Percentiles rank a stretch among this genome's conserved stretches.
These are phyloP conservation scores for Tuber brumale DNA, from an alignment of 495 filamentous ascomycete species.

Conservation along the genomic window DNA sequence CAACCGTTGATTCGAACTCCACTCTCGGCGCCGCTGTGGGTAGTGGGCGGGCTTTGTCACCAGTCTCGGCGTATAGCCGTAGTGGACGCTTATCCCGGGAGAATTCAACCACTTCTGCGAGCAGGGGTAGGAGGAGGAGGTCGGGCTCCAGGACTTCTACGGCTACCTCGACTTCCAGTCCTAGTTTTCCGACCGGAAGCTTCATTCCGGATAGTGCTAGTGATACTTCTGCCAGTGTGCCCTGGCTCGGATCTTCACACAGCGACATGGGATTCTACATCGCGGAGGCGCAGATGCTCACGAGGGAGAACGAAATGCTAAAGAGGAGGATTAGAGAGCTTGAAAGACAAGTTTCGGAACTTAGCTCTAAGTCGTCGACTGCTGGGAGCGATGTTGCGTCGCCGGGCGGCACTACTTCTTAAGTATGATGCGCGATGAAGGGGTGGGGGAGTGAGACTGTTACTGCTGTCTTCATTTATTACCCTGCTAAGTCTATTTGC, in stretches of 20 bases:
- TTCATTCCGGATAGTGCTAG: constrained; percentile 30
- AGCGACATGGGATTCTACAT: constrained; percentile 79
- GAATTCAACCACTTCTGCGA: constrained; percentile 17
- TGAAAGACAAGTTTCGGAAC: constrained; percentile 48
- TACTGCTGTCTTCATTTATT: background rate
- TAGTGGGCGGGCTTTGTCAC: constrained; percentile 51
- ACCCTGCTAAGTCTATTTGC: background rate
- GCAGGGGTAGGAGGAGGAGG: constrained; percentile 15
- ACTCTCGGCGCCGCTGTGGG: constrained; percentile 47
- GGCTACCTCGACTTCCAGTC: constrained; percentile 53
- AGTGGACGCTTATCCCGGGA: constrained; percentile 36
- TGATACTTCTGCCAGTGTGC: constrained; percentile 43
- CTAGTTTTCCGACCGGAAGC: constrained; percentile 43
- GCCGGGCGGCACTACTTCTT: background rate
- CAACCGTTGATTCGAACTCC: constrained; percentile 63
- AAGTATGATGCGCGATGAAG: background rate
- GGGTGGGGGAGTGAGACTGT: background rate
- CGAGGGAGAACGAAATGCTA: constrained; percentile 90
- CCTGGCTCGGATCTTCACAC: constrained; percentile 51
- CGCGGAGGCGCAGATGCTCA: constrained; percentile 79
- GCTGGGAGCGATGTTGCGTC: constrained; percentile 2
- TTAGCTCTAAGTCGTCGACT: constrained; percentile 31
- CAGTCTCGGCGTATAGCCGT: constrained; percentile 41
- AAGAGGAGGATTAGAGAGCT: constrained; percentile 76
- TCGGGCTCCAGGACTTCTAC: constrained; percentile 51